Conservation (phyloP, 2,329 filamentous ascomycete genomes). For the Aspergillus proliferans region DNA sequence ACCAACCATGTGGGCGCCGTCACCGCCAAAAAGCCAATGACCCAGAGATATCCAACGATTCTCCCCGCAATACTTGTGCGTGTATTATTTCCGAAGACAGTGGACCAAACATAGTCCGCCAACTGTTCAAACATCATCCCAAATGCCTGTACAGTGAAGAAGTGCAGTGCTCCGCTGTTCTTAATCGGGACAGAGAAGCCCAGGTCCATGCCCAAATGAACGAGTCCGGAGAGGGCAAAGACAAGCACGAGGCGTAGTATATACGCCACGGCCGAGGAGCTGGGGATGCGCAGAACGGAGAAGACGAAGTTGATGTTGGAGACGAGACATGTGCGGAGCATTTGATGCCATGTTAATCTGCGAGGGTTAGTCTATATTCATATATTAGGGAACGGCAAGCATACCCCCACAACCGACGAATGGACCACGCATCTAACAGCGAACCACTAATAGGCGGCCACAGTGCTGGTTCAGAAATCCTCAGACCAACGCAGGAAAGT, state of each 20-base stretch:
- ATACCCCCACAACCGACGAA: constrained; percentile 16
- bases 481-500: constrained; percentile 2
- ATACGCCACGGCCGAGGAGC: not conserved
- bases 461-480: constrained; percentile 5
- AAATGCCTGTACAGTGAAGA: constrained; percentile 13
- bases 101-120: not conserved
- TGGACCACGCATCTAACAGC: constrained; percentile 6
- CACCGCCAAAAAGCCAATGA: constrained; percentile 10
- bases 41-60: constrained; percentile 13
- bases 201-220: constrained; percentile 14
- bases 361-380: not conserved
- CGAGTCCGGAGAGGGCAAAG: constrained; percentile 10
- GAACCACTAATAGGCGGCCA: constrained; percentile 14
- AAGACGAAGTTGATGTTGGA: constrained; percentile 11
- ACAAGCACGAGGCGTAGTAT: constrained; percentile 8
- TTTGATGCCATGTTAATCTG: constrained; percentile 16
- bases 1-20: constrained; percentile 13
- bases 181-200: constrained; percentile 10
- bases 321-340: constrained; percentile 9
- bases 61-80: not conserved
- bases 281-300: constrained; percentile 4
- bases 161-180: constrained; percentile 10
- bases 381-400: not conserved
- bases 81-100: not conserved
- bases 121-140: constrained; percentile 1